Percentiles rank a stretch among this genome's conserved stretches.
Conservation (phyloP, 2,329 filamentous ascomycete species). For the Allantophomopsis lycopodina region DNA sequence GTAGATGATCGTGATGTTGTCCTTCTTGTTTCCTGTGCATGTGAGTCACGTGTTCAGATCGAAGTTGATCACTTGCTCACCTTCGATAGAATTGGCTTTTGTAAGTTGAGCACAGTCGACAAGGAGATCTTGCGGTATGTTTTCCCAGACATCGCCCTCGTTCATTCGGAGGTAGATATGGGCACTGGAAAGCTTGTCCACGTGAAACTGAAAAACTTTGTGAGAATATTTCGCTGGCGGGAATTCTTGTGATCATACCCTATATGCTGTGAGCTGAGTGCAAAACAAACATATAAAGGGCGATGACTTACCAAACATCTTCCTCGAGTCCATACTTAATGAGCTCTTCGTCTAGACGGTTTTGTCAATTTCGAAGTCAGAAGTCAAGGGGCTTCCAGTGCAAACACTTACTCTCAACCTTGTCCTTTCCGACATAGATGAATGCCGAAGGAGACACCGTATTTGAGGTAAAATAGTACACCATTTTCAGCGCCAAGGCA, state of each 20-base stretch:
- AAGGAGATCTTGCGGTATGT: constrained; percentile 60
- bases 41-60: constrained; percentile 4
- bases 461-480: constrained; percentile 89
- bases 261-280: constrained; percentile 1
- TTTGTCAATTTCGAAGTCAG: constrained; percentile 2
- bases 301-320: constrained; percentile 66
- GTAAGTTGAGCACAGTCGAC: constrained; percentile 91
- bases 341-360: constrained; percentile 70
- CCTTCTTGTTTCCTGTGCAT: constrained; percentile 80
- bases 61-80: constrained; percentile 23
- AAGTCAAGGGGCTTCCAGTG: constrained; percentile 1
- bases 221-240: neutral
- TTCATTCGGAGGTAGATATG: constrained; percentile 87
- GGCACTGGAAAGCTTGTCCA: constrained; percentile 90
- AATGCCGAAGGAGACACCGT: constrained; percentile 70
- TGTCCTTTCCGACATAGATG: constrained; percentile 97
- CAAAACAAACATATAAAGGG: neutral
- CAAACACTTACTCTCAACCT: constrained; percentile 69
- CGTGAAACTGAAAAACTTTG: constrained; percentile 59
- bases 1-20: constrained; percentile 93
- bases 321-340: constrained; percentile 92
- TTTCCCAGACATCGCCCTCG: constrained; percentile 72
- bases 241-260: constrained; percentile 3
- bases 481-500: constrained; percentile 41
- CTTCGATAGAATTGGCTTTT: constrained; percentile 98